Percentiles rank a stretch among this genome's conserved stretches.
Conservation (phyloP, 345 rosid genomes). For the Brassica rapa region DNA sequence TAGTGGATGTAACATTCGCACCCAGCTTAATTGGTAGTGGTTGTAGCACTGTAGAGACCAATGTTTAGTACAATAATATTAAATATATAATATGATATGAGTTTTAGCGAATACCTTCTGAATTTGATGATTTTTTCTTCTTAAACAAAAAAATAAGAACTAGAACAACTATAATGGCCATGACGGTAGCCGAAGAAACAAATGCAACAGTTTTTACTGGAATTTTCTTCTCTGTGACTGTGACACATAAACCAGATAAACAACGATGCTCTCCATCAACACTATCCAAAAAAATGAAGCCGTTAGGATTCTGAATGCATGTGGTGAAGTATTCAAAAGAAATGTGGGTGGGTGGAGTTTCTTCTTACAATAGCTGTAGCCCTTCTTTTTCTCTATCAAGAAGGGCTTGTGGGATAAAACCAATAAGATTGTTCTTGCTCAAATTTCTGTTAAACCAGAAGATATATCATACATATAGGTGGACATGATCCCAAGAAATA, state of each 20-base stretch:
- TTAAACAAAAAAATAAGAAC: not conserved
- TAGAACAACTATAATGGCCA: not conserved
- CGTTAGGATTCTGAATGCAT: not conserved
- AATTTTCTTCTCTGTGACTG: slow-evolving; percentile 16
- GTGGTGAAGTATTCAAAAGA: not conserved
- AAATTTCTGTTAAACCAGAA: slow-evolving; percentile 36
- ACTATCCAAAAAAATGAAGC: not conserved
- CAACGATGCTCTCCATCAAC: slow-evolving; percentile 18
- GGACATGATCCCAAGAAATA: not conserved
- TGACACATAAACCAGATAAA: slow-evolving; percentile 19
- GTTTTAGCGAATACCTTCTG: not conserved
- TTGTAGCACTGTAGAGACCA: not conserved
- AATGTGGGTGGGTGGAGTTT: not conserved
- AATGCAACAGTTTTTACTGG: slow-evolving; percentile 28
- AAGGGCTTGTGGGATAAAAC: slow-evolving; percentile 43
- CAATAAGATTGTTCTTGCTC: slow-evolving; percentile 40
- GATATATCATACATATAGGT: not conserved
- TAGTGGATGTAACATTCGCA: not conserved
- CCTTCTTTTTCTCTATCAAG: slow-evolving; percentile 23
- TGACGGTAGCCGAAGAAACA: not conserved
- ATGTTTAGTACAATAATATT: not conserved
- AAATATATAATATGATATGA: not conserved
- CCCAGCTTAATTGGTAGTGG: not conserved
- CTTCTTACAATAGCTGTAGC: slow-evolving; percentile 18
- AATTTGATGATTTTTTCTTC: slow-evolving; percentile 1